These are phyloP conservation scores for Coemansia sp. DNA, from an alignment of 192 early-diverging fungal genomes.

Conservation along the genomic window DNA sequence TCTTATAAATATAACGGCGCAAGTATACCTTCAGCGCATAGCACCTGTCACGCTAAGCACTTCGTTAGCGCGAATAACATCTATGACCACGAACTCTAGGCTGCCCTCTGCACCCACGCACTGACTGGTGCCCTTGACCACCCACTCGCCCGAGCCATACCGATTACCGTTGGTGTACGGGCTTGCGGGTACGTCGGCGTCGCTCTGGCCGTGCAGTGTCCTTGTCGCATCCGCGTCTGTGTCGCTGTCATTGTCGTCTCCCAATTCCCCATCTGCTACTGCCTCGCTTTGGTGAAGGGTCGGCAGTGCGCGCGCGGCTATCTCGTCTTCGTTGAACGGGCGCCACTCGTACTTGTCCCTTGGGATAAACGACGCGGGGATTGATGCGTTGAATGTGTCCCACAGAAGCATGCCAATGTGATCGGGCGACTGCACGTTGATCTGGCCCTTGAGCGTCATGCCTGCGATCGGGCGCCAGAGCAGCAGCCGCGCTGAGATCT, in stretches of 20 bases:
- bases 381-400: conserved; percentile 95
- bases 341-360: conserved; percentile 75
- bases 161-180: conserved; percentile 28
- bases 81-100: conserved; percentile 75
- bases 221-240: conserved; percentile 24
- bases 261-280: conserved; percentile 1
- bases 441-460: conserved; percentile 47
- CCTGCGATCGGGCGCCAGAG: conserved; percentile 81
- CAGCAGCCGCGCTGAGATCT: conserved; percentile 68
- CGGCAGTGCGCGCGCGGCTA: conserved; percentile 32
- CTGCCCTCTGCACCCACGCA: conserved; percentile 67
- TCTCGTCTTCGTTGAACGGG: conserved; percentile 55
- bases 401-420: conserved; percentile 94
- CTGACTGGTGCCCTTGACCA: conserved; percentile 66
- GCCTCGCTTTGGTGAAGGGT: background rate
- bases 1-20: background rate
- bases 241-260: conserved; percentile 32
- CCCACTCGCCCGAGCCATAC: conserved; percentile 69
- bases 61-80: conserved; percentile 79
- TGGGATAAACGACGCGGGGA: conserved; percentile 81
- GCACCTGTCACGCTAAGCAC: conserved; percentile 84
- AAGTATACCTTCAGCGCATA: conserved; percentile 35
- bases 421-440: conserved; percentile 92
- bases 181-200: conserved; percentile 1
- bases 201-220: conserved; percentile 18